Evolutionary conservation across 2,329 filamentous ascomycete species (phyloP), one percentile per base, ranked within the genome.

Genomic region (Alternaria postmessia): DNA sequence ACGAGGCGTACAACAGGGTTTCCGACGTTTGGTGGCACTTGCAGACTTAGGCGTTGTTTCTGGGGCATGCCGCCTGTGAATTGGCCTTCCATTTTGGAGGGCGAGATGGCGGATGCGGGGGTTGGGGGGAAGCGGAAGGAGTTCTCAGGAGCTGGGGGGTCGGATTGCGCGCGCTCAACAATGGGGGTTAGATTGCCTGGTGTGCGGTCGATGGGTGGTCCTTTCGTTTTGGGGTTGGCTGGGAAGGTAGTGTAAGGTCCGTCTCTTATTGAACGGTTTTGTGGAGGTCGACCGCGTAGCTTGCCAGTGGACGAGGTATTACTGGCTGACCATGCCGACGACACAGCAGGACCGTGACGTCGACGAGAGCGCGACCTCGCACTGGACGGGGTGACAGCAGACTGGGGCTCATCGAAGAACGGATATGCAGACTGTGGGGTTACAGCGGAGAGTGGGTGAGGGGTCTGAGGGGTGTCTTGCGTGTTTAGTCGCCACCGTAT

Each of bases 331-430:
- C 94, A 97, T 1, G 94, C 94, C 9, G 93, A 97, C 1, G 93
- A 97, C 0, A 97, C 92, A 7, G 92, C 93, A 0, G 93, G 91
- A 0, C 93, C 93, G 75, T 96, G 91, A 4, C 92, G 87, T 56
- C 89, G 84, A 55, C 86, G 78, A 6, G 83, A 78, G 59, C 86
- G 78, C 63, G 84, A 89, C 36, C 78, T 77, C 12, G 78, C 72
- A 47, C 76, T 75, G 53, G 86, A 87, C 1, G 90, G 88, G 4
- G 89, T 91, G n/a, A 91, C 83, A 4, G 91, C 91, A 1, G 92
- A 93, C 49, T 85, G 88, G 9, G 91, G 90, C 64, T 92, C 90
- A 47, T 84, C 81, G 56, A 83, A 82, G 51, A 81, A 82, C 7
- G 82, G 79, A 53, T 81, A 80, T 5, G 81, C 79, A 14, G 80